Evolutionary conservation across 169 alveolate species (phyloP).

Genomic region (Blepharisma undulans): DNA sequence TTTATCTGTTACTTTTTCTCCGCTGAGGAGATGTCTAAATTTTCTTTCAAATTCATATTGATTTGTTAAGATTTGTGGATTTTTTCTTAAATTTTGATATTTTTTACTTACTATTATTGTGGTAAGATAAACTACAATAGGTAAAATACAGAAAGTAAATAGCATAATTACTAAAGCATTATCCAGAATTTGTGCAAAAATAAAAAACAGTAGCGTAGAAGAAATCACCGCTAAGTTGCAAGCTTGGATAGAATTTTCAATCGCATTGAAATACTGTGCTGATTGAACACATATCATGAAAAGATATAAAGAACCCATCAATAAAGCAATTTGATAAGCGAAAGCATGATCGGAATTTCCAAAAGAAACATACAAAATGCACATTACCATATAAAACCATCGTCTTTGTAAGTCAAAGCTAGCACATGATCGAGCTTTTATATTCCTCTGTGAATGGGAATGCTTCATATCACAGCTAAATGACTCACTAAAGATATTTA

Average conservation of each 20-base stretch:
- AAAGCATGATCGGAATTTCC: not conserved
- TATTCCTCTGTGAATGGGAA: not conserved
- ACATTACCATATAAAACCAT: not conserved
- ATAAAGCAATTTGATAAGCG: not conserved
- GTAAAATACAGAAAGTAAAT: not conserved
- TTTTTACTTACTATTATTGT: not conserved
- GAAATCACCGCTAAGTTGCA: not conserved
- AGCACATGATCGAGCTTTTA: not conserved
- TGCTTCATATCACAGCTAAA: not conserved
- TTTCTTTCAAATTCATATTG: not conserved
- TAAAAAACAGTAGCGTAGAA: not conserved
- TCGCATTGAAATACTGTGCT: not conserved
- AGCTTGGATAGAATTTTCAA: not conserved
- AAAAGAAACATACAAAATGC: not conserved
- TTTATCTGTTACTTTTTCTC: not conserved
- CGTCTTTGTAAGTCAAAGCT: not conserved
- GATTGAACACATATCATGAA: not conserved
- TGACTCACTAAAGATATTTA: no score
- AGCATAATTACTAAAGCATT: not conserved
- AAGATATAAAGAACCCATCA: not conserved
- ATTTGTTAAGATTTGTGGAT: not conserved
- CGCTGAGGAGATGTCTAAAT: not conserved
- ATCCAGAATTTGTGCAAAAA: not conserved
- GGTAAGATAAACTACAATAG: not conserved
- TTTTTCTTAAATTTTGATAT: not conserved